A percentile compares a stretch with the other conserved stretches of the same genome.
phyloP scores from a whole-genome alignment of 2,329 filamentous ascomycete species.

The Alternaria sp. region DNA sequence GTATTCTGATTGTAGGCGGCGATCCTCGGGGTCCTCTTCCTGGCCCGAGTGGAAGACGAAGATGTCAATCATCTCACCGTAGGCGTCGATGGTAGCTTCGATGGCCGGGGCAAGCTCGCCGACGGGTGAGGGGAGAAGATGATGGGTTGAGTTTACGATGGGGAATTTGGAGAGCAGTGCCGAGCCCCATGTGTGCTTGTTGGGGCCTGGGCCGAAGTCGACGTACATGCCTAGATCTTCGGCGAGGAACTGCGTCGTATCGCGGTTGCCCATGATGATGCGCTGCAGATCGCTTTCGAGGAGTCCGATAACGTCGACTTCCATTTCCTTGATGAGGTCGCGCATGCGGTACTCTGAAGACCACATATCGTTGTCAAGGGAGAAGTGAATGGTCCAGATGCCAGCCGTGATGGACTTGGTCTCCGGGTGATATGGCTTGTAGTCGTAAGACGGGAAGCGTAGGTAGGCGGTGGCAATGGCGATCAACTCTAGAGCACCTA shows the following conservation, averaged over 20 bases:
- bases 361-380: constrained; percentile 98
- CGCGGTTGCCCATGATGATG: constrained; percentile 99
- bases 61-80: constrained; percentile 87
- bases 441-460: constrained; percentile 91
- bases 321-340: constrained; percentile 88
- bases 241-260: constrained; percentile 91
- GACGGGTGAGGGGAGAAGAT: constrained; percentile 89
- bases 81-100: constrained; percentile 92
- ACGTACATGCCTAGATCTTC: constrained; percentile 99
- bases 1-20: constrained; percentile 84
- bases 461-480: constrained; percentile 83
- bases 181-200: constrained; percentile 98
- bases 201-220: constrained; percentile 94
- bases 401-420: constrained; percentile 89
- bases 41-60: constrained; percentile 99
- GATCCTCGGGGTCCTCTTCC: constrained; percentile 93
- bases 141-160: constrained; percentile 95
- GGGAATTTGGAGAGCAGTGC: constrained; percentile 96
- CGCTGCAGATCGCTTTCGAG: constrained; percentile 92
- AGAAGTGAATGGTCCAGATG: constrained; percentile 99
- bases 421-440: constrained; percentile 85
- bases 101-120: constrained; percentile 96
- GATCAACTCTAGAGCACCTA: constrained; percentile 78
- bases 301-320: constrained; percentile 95
- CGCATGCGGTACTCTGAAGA: constrained; percentile 93